Base-by-base conservation (phyloP, 2,329 filamentous ascomycete genomes). In the Aureobasidium namibiae region DNA sequence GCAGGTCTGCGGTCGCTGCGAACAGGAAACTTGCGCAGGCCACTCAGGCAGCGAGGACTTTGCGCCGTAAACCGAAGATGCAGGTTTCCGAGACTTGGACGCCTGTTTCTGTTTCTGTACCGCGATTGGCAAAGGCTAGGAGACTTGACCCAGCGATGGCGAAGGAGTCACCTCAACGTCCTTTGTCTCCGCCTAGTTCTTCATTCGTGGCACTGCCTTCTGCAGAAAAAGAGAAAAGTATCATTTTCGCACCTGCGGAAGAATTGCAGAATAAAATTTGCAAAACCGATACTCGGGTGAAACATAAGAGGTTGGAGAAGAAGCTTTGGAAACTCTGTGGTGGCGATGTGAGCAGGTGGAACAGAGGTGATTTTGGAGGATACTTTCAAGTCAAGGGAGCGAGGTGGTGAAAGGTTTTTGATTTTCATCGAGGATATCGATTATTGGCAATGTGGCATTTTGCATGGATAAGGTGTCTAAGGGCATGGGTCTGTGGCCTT, bases 391-490 rank as follows among this genome's bases (percentile, higher is more conserved):
- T 61, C 57, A 70, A 67, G 61, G 69, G 66, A 9, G 63, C 59
- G 21, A 65, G 69, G 52, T 71, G 69, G 69, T 71, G 48, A 60
- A n/a, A n/a, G n/a, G n/a, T n/a, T n/a, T n/a, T n/a, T n/a, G n/a
- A n/a, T 36, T 13, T 36, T 10, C 4, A 36, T 36, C 10, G 4
- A 36, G 4, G 33, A 8, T 9, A 13, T 4, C n/a, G n/a, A n/a
- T n/a, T n/a, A n/a, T n/a, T n/a, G n/a, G n/a, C n/a, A n/a, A n/a
- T n/a, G n/a, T n/a, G n/a, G n/a, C n/a, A n/a, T n/a, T n/a, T n/a
- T n/a, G n/a, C n/a, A n/a, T n/a, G n/a, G n/a, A n/a, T n/a, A n/a
- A n/a, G n/a, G n/a, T n/a, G n/a, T n/a, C n/a, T n/a, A n/a, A n/a
- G n/a, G n/a, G n/a, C n/a, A n/a, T n/a, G n/a, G n/a, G n/a, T n/a